Percentiles rank a stretch among this genome's conserved stretches.
These are phyloP conservation scores for Epichloe gansuensis DNA, from an alignment of 2,329 filamentous ascomycete genomes.

Conservation along the genomic window DNA sequence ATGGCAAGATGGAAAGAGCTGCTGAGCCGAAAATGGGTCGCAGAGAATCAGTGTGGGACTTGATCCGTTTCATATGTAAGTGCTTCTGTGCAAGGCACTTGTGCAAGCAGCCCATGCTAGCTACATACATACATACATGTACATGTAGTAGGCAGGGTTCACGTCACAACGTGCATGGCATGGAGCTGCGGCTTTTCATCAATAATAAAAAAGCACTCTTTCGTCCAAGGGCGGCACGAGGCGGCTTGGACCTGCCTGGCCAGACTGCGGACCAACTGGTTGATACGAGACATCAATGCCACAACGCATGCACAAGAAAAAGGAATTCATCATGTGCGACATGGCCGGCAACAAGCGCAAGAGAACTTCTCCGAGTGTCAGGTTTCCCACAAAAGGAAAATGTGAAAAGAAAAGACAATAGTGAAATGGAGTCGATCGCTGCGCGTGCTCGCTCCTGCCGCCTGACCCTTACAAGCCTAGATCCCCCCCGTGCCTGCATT, in stretches of 20 bases:
- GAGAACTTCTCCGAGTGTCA: not conserved
- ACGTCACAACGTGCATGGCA: constrained; percentile 5
- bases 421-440: not conserved
- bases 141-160: not conserved
- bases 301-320: constrained; percentile 1
- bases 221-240: not conserved
- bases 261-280: not conserved
- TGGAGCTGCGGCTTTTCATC: not conserved
- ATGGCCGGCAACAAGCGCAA: not conserved
- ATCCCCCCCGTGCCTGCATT: not conserved
- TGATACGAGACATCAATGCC: constrained; percentile 3
- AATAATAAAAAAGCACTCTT: not conserved
- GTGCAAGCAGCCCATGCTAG: not conserved
- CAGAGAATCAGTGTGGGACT: not conserved
- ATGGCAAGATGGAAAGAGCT: not conserved
- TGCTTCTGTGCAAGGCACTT: not conserved
- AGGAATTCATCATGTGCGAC: not conserved
- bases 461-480: not conserved
- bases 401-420: not conserved
- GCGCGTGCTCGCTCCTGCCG: not conserved
- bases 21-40: not conserved
- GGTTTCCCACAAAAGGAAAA: not conserved
- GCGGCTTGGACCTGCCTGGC: constrained; percentile 1
- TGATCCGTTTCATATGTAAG: not conserved
- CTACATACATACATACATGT: not conserved